Evolutionary conservation across 1,284 basidiomycete species (phyloP).

Genomic region (Malassezia brasiliensis): DNA sequence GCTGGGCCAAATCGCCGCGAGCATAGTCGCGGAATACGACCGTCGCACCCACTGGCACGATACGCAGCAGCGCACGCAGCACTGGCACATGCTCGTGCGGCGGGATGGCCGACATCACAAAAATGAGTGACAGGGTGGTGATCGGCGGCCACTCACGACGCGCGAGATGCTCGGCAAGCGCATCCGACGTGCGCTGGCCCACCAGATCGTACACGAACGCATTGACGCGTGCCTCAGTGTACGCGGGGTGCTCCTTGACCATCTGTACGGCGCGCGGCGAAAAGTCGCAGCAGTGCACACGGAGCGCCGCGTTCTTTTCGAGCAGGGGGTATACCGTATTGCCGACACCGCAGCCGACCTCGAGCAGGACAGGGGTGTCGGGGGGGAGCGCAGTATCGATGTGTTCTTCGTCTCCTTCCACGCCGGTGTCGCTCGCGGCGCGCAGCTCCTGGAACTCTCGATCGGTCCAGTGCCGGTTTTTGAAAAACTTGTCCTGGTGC

Average conservation of each 20-base stretch:
- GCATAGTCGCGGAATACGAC: conserved; percentile 49
- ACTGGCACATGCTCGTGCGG: conserved; percentile 33
- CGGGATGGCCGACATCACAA: conserved; percentile 49
- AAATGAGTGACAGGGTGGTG: conserved; percentile 42
- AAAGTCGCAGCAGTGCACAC: conserved; percentile 46
- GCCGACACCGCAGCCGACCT: conserved; percentile 47
- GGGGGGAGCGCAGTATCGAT: conserved; percentile 2
- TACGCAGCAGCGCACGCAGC: conserved; percentile 22
- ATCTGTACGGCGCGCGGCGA: conserved; percentile 39
- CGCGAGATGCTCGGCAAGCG: conserved; percentile 1
- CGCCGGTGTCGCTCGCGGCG: background rate
- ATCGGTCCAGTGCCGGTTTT: conserved; percentile 49
- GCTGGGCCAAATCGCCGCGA: conserved; percentile 45
- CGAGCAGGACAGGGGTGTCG: conserved; percentile 27
- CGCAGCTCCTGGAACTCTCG: conserved; percentile 34
- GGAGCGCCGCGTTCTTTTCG: conserved; percentile 22
- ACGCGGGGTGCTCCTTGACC: conserved; percentile 33
- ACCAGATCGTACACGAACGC: conserved; percentile 48
- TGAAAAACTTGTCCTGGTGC: conserved; percentile 47
- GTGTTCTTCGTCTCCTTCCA: conserved; percentile 15
- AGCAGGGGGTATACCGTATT: conserved; percentile 44
- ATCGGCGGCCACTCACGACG: conserved; percentile 14
- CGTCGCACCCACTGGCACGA: conserved; percentile 23
- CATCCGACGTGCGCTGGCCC: background rate
- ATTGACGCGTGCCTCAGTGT: conserved; percentile 30